These are phyloP conservation scores for Microcyclospora tardicrescens DNA, from an alignment of 2,329 filamentous ascomycete species.

Conservation along the genomic window DNA sequence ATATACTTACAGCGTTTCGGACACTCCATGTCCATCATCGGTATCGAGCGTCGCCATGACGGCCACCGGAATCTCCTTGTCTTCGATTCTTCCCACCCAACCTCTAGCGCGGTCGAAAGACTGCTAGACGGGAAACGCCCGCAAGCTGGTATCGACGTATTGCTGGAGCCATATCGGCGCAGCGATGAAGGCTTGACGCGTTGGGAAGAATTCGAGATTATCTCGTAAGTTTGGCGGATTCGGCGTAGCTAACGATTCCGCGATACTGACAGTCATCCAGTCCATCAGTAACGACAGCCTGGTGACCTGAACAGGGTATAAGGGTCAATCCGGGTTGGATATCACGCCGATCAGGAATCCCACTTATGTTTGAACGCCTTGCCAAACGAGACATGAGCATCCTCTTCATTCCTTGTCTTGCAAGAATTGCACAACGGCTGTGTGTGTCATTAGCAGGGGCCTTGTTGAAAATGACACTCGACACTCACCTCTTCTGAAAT, in stretches of 20 bases:
- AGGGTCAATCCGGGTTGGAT: too few species aligned
- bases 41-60: conserved; percentile 56
- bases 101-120: conserved; percentile 49
- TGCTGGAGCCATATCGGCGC: conserved; percentile 63
- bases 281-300: too few species aligned
- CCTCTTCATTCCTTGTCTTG: conserved; percentile 33
- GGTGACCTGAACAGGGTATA: too few species aligned
- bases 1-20: conserved; percentile 86
- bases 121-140: conserved; percentile 36
- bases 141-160: conserved; percentile 26
- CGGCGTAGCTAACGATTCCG: too few species aligned
- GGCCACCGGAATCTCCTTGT: conserved; percentile 61
- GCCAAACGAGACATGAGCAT: too few species aligned
- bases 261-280: too few species aligned
- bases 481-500: conserved; percentile 56
- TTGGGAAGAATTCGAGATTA: conserved; percentile 61
- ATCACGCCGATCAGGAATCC: too few species aligned
- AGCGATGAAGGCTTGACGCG: conserved; percentile 53
- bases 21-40: conserved; percentile 83
- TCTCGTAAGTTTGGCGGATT: conserved; percentile 16
- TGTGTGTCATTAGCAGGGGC: conserved; percentile 4
- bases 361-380: too few species aligned
- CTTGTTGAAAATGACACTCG: conserved; percentile 2
- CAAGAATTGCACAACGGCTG: conserved; percentile 54
- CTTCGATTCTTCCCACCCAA: conserved; percentile 75